Base-by-base conservation (phyloP, 1,139 yeast genomes). In the Yamadazyma jaroonii region DNA sequence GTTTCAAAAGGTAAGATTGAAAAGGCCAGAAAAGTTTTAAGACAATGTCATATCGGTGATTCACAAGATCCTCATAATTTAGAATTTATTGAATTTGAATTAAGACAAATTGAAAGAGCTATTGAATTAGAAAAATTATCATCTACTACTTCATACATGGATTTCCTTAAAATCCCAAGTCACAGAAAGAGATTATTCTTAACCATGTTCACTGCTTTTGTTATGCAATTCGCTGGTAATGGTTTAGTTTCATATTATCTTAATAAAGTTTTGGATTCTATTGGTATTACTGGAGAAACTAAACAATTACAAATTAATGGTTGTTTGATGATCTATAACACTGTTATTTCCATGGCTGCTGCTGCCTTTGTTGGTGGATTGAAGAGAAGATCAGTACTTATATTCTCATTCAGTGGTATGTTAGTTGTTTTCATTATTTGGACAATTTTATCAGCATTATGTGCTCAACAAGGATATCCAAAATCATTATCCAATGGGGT, bases 301-400 rank as follows among this genome's bases (percentile, higher is more conserved):
- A 47, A 54, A 7, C 75, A 74, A 52, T 59, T 73, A 75, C 72
- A 68, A 39, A 70, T 74, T 43, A 74, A 74, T 48, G 77, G 70
- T 23, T 58, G 62, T 29, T 53, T 69, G 42, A 66, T 59, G 61
- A 58, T 67, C 32, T 67, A 62, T 46, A 68, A 67, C 49, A 57
- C 67, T 47, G 62, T 62, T n/a, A 50, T 60, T 33, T 59, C 73
- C 3, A 43, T 54, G 38, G 41, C 50, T 9, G 42, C 52, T 9
- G 61, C 64, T 37, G 63, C 71, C 9, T 49, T 50, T 24, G 40
- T 56, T 9, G 62, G 59, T 32, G 49, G 49, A 10, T 54, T 68
- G 40, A 68, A 59, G 31, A 59, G 77, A 60, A 74, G 77, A 53
- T 53, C 68, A 7, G 59, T 78, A 47, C 64, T 79, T 53, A 40